phyloP scores from a whole-genome alignment of 208 protist genomes.

The Polymyxa betae region DNA sequence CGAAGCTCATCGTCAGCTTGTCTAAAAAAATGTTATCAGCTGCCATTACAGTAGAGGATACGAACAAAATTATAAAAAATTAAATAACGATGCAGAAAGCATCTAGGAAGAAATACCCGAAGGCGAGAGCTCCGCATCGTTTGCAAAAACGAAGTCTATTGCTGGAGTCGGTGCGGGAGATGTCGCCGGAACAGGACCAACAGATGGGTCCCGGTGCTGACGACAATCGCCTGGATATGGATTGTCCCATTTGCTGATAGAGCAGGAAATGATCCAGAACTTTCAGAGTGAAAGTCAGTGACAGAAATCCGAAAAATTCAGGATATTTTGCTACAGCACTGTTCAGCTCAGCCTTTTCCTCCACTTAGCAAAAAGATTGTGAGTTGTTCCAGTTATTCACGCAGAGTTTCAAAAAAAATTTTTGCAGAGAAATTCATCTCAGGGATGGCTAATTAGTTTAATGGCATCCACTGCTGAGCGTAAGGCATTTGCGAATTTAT shows the following conservation, averaged over 20 bases:
- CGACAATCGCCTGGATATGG: slow-evolving; percentile 4
- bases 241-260: neutral
- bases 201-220: neutral
- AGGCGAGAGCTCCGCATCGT: neutral
- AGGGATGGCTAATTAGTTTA: too few species aligned
- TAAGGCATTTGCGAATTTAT: too few species aligned
- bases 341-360: too few species aligned
- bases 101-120: neutral
- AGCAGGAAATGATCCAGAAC: too few species aligned
- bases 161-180: neutral
- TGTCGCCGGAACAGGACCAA: slow-evolving; percentile 13
- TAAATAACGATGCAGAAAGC: neutral
- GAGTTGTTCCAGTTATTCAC: too few species aligned
- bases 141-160: neutral
- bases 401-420: too few species aligned
- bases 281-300: too few species aligned
- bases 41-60: neutral
- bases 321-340: too few species aligned
- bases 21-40: neutral
- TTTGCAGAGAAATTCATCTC: too few species aligned
- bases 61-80: neutral
- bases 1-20: neutral
- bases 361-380: too few species aligned
- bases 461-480: too few species aligned
- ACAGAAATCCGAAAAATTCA: too few species aligned